Percentiles rank a stretch among this genome's conserved stretches.
Conservation (phyloP, 2,329 filamentous ascomycete species). For the Fusarium denticulatum region DNA sequence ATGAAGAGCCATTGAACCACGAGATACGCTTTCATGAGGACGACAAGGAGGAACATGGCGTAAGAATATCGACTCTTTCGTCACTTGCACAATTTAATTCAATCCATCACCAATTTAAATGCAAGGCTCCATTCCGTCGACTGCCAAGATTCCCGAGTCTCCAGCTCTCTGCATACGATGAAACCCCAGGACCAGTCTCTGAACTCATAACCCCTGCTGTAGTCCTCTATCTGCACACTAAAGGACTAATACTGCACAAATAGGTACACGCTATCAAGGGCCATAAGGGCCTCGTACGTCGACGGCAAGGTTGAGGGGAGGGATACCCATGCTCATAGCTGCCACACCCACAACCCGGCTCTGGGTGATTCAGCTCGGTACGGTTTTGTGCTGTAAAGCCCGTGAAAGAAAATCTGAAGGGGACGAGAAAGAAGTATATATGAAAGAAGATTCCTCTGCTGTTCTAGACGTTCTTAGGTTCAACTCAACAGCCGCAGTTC, state of each 20-base stretch:
- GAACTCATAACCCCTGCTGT: not conserved
- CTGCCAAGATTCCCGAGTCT: not conserved
- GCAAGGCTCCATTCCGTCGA: not conserved
- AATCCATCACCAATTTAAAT: not conserved
- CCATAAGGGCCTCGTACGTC: constrained; percentile 2
- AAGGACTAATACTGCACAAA: not conserved
- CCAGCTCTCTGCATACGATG: constrained; percentile 6
- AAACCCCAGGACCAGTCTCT: constrained; percentile 6
- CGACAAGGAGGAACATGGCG: not conserved
- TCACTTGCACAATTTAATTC: not conserved
- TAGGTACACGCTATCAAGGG: not conserved
- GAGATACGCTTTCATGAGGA: not conserved
- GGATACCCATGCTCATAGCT: not conserved
- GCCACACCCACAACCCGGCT: constrained; percentile 3
- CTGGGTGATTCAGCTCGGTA: not conserved
- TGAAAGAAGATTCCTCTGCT: constrained; percentile 13
- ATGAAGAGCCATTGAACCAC: not conserved
- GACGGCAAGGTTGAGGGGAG: constrained; percentile 1
- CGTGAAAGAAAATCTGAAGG: not conserved
- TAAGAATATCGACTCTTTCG: not conserved
- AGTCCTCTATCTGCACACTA: not conserved
- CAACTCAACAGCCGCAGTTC: constrained; percentile 9
- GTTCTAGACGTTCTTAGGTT: not conserved
- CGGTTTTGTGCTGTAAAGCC: not conserved
- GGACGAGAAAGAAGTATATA: constrained; percentile 13